A percentile compares a stretch with the other conserved stretches of the same genome.
phyloP scores from a whole-genome alignment of 306 rosid genomes.

The Arachis stenosperma region DNA sequence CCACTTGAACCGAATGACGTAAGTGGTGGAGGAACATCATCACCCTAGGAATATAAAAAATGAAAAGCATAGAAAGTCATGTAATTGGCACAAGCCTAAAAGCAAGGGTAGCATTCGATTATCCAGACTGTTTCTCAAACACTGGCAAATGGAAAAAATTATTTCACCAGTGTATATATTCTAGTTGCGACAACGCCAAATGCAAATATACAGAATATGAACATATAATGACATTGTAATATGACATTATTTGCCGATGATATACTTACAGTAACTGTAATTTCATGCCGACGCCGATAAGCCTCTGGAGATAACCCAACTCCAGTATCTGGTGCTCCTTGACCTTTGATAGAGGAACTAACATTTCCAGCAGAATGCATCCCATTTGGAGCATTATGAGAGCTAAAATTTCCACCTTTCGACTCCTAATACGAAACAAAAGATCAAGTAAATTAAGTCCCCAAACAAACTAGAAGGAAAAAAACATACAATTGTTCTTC shows the following conservation, averaged over 20 bases:
- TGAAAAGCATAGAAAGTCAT: constrained; percentile 8
- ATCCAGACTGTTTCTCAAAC: not conserved
- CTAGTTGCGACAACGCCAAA: constrained; percentile 47
- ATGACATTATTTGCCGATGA: not conserved
- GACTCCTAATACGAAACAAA: constrained; percentile 56
- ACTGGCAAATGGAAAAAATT: not conserved
- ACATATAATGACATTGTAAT: not conserved
- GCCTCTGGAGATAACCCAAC: constrained; percentile 72
- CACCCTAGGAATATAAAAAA: constrained; percentile 59
- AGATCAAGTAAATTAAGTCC: constrained; percentile 11
- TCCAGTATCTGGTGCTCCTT: constrained; percentile 66
- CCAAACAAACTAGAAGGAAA: constrained; percentile 5
- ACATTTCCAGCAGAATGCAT: constrained; percentile 52
- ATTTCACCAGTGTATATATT: not conserved
- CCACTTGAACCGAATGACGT: constrained; percentile 75
- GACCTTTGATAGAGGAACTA: constrained; percentile 52
- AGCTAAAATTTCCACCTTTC: constrained; percentile 51
- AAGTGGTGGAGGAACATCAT: constrained; percentile 82
- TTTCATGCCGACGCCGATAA: constrained; percentile 87
- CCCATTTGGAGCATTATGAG: constrained; percentile 57
- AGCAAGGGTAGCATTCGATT: constrained; percentile 1
- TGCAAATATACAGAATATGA: not conserved
- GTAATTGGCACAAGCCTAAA: constrained; percentile 28
- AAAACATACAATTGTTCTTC: not conserved
- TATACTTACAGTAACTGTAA: constrained; percentile 74